These are phyloP conservation scores for Trametes elegans DNA, from an alignment of 768 basidiomycete genomes.

Conservation along the genomic window DNA sequence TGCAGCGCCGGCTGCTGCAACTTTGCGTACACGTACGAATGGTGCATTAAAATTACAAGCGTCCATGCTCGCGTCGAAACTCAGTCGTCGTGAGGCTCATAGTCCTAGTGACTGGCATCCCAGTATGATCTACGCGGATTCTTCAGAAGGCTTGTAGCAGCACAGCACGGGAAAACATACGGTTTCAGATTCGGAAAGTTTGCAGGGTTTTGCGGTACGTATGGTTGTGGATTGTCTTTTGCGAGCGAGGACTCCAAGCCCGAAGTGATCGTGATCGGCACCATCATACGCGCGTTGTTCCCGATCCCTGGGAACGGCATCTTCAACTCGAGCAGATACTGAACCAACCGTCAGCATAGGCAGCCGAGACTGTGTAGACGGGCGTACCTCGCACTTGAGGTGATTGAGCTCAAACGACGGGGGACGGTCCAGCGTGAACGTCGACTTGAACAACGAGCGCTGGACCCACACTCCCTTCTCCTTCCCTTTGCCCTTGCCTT, in stretches of 20 bases:
- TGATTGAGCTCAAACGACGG: constrained; percentile 12
- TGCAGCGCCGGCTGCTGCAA: too few relatives aligned
- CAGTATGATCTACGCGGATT: too few relatives aligned
- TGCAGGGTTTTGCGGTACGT: neutral
- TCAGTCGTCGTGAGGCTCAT: too few relatives aligned
- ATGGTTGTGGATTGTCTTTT: neutral
- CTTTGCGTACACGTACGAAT: too few relatives aligned
- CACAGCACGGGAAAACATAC: too few relatives aligned
- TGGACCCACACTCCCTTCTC: constrained; percentile 19
- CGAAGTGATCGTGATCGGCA: constrained; percentile 9
- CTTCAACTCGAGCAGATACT: constrained; percentile 11
- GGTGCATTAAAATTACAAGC: too few relatives aligned
- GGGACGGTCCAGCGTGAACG: constrained; percentile 7
- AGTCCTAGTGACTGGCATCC: too few relatives aligned
- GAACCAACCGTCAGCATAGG: neutral
- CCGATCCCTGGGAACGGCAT: constrained; percentile 18
- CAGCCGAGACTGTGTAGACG: neutral
- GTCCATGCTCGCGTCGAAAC: too few relatives aligned
- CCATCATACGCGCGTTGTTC: constrained; percentile 7
- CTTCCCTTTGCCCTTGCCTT: neutral
- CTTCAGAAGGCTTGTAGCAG: too few relatives aligned
- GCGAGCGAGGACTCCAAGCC: constrained; percentile 1
- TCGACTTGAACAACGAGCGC: constrained; percentile 10
- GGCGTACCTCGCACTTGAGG: constrained; percentile 6
- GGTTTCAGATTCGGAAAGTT: neutral